These are phyloP conservation scores for Fusarium mexicanum DNA, from an alignment of 2,329 filamentous ascomycete species.

Conservation along the genomic window DNA sequence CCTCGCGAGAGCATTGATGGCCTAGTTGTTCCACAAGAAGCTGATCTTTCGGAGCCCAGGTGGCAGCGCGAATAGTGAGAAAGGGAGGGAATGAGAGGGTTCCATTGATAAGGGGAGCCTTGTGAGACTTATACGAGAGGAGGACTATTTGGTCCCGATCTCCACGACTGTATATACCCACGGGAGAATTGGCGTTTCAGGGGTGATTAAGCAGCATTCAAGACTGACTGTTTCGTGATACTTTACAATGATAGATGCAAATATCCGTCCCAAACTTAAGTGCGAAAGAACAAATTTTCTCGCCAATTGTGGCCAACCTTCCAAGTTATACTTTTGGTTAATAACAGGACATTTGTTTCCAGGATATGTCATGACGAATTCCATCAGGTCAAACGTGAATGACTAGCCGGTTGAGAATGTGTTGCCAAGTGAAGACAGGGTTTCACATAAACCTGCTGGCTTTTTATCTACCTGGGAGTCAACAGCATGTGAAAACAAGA, in stretches of 20 bases:
- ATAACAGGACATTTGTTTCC: too few relatives aligned
- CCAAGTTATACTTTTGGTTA: background rate
- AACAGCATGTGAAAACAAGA: background rate
- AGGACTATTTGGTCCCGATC: conserved; percentile 13
- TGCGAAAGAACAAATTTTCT: background rate
- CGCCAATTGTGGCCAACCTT: too few relatives aligned
- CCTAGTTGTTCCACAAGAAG: conserved; percentile 36
- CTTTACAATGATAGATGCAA: background rate
- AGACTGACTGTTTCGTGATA: conserved; percentile 12
- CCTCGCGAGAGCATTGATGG: conserved; percentile 39
- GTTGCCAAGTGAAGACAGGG: background rate
- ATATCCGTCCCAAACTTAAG: background rate
- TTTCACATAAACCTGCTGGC: background rate
- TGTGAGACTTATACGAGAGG: conserved; percentile 9
- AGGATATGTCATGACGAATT: background rate
- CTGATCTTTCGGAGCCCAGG: conserved; percentile 42
- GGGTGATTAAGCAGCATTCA: background rate
- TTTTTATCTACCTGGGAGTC: background rate
- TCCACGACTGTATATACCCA: conserved; percentile 43
- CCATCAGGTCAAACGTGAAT: background rate
- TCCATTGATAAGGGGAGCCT: background rate
- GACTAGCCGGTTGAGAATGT: background rate
- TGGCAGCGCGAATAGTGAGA: conserved; percentile 33
- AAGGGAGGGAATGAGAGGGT: background rate
- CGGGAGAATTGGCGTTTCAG: conserved; percentile 36